These are phyloP conservation scores for Gracilariopsis chorda DNA, from an alignment of 23 red algal genomes.

Conservation along the genomic window DNA sequence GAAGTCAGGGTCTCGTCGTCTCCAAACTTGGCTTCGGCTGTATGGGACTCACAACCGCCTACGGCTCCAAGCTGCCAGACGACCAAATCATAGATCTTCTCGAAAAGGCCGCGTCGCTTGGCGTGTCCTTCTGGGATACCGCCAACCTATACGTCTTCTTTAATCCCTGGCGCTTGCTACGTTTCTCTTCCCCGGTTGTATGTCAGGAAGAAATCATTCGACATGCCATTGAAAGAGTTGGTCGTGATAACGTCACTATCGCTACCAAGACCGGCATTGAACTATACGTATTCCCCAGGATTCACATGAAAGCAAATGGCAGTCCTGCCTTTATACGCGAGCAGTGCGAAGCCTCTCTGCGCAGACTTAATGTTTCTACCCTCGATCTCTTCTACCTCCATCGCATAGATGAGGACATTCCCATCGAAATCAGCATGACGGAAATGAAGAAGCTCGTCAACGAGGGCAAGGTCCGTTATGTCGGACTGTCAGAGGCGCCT, in stretches of 20 bases:
- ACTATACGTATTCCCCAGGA: not conserved
- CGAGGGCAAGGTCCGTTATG: conserved; percentile 61
- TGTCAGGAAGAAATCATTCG: conserved; percentile 48
- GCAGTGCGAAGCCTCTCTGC: conserved; percentile 23
- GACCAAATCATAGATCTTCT: conserved; percentile 31
- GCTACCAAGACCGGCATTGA: conserved; percentile 51
- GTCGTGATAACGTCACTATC: conserved; percentile 27
- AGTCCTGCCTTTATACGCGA: conserved; percentile 29
- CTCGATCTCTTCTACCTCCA: conserved; percentile 74
- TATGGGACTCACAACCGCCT: conserved; percentile 68
- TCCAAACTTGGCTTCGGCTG: conserved; percentile 61
- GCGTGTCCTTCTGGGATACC: conserved; percentile 58
- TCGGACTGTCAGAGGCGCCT: conserved; percentile 47
- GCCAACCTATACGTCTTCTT: conserved; percentile 49
- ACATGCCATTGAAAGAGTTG: conserved; percentile 8
- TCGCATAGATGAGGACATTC: conserved; percentile 56
- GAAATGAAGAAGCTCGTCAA: conserved; percentile 63
- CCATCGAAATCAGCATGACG: conserved; percentile 66
- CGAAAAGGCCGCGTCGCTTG: not conserved
- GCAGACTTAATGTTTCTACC: conserved; percentile 27
- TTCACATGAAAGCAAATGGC: conserved; percentile 6
- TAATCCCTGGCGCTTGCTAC: conserved; percentile 26
- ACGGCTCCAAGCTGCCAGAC: conserved; percentile 39
- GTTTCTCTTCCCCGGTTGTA: conserved; percentile 20
- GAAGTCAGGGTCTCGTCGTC: conserved; percentile 40